Base-by-base conservation (phyloP, 2,329 filamentous ascomycete genomes). In the Pyrenochaeta sp. region DNA sequence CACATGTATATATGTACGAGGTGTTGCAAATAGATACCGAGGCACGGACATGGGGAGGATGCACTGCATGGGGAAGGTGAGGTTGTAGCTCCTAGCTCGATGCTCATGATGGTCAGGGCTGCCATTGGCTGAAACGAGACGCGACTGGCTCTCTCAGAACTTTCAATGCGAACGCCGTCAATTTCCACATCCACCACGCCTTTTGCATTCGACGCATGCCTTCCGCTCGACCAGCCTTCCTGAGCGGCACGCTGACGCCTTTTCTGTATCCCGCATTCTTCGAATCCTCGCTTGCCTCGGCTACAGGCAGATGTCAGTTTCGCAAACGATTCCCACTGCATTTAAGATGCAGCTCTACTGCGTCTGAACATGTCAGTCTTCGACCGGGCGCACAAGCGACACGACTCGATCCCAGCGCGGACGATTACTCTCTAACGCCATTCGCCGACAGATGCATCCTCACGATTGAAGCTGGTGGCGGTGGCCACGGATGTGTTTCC, bases 401-500 rank as follows among this genome's bases (percentile, higher is more conserved):
- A 35, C 67, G 69, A 49, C 84, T 97, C 17, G 90, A 97, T 72
- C 94, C 94, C 2, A 73, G 85, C 0, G 92, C 93, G 0, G 89
- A 92, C 68, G 92, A 97, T 75, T 98, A 96, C 77, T 85, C 90
- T 14, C 82, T 88, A 29, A 87, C 91, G 3, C 89, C 88, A 39
- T 99, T 99, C 71, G 88, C 91, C 50, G 95, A 99, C 77, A 90
- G 91, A 73, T 93, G 93, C 49, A 85, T 86, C 7, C 77, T 98
- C 23, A 90, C 86, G 0, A 77, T 98, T 2, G 84, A 90, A 64
- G 90, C 93, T 15, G 95, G 95, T 7, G 78, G 82, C 2, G 95
- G 95, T 21, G 95, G 95, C 7, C 88, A 95, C 70, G 95, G 95
- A 59, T 99, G 95, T 71, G 91, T 98, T 45, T 95, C 95, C 0